Conservation (phyloP, 257 asterid species). For the Catharanthus roseus region DNA sequence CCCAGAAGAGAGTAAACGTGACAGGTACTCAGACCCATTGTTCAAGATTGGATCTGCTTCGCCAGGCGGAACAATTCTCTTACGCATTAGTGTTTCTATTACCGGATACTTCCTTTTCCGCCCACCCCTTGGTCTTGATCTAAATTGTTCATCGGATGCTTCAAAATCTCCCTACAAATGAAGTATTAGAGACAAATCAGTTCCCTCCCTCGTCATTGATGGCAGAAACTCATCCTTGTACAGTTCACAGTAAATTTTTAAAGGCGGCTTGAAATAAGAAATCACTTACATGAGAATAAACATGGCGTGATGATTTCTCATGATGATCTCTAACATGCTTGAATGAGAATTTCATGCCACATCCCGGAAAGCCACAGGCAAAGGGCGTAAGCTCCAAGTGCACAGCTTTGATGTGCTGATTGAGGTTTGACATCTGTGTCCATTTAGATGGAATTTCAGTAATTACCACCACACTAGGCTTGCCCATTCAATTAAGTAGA, state of each 20-base stretch:
- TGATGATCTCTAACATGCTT: conserved; percentile 90
- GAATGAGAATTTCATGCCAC: conserved; percentile 64
- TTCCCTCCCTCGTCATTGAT: background rate
- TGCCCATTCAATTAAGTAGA: background rate
- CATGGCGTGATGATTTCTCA: conserved; percentile 69
- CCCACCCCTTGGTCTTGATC: conserved; percentile 76
- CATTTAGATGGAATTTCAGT: background rate
- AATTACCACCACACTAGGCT: background rate
- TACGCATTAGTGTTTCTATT: conserved; percentile 54
- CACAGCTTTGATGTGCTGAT: conserved; percentile 68
- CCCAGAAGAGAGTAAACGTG: conserved; percentile 28
- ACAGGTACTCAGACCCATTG: conserved; percentile 22
- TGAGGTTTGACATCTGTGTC: conserved; percentile 66
- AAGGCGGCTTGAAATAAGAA: background rate
- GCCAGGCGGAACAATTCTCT: conserved; percentile 57
- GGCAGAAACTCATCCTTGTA: background rate
- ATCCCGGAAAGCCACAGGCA: conserved; percentile 50
- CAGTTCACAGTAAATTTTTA: no score
- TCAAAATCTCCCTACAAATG: conserved; percentile 67
- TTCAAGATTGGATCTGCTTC: conserved; percentile 38
- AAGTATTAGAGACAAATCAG: background rate
- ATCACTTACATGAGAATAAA: conserved; percentile 48
- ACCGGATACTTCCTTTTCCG: conserved; percentile 56
- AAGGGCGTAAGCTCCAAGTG: conserved; percentile 63
- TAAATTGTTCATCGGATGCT: conserved; percentile 63